phyloP scores from a whole-genome alignment of 129 eudicot genomes.

The Cynara cardunculus region DNA sequence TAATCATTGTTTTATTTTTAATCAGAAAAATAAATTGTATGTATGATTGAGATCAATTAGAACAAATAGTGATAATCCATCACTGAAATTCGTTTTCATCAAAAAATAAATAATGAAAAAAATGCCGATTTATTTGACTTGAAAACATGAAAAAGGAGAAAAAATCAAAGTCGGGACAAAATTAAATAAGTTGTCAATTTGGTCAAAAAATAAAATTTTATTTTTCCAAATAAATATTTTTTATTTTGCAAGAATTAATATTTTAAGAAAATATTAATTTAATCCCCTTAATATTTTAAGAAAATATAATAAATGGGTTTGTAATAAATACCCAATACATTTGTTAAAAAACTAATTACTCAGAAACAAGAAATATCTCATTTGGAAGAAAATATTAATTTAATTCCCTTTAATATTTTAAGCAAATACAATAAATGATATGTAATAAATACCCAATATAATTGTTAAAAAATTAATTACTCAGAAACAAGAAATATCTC shows the following conservation, averaged over 20 bases:
- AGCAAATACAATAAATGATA: not conserved
- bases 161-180: not conserved
- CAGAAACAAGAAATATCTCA: conserved; percentile 14
- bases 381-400: not conserved
- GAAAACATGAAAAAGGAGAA: not conserved
- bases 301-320: not conserved
- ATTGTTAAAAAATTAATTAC: conserved; percentile 9
- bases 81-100: not conserved
- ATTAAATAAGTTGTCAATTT: not conserved
- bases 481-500: conserved; percentile 12
- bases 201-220: not conserved
- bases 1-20: not conserved
- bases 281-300: not conserved
- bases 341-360: conserved; percentile 4
- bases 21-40: not conserved
- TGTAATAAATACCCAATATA: not conserved
- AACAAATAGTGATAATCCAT: not conserved
- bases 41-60: not conserved
- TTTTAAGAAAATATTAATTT: no score
- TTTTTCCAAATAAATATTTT: no score
- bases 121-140: not conserved
- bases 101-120: not conserved
- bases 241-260: not conserved
- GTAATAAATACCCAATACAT: not conserved
- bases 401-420: not conserved